Conservation (phyloP, 257 asterid genomes). For the Fraxinus pennsylvanica region DNA sequence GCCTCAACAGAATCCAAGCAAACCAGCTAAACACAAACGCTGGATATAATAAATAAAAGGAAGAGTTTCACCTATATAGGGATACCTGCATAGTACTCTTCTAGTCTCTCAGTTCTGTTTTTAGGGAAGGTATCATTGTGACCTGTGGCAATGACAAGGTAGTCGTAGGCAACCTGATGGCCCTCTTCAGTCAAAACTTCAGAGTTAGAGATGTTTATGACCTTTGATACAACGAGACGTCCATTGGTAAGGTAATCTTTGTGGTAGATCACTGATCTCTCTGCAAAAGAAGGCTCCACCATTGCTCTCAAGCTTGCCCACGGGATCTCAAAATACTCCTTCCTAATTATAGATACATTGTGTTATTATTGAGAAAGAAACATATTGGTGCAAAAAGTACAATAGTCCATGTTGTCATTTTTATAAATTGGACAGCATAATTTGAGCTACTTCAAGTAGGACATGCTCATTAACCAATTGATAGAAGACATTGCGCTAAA, state of each 20-base stretch:
- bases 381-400: too few species aligned
- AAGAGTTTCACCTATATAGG: background rate
- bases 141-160: conserved; percentile 85
- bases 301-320: conserved; percentile 80
- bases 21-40: too few species aligned
- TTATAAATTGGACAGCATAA: background rate
- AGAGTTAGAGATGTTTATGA: conserved; percentile 49
- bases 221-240: conserved; percentile 63
- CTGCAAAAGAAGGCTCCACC: conserved; percentile 77
- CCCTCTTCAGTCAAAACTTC: conserved; percentile 70
- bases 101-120: conserved; percentile 48
- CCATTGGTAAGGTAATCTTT: conserved; percentile 78
- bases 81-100: conserved; percentile 56
- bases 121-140: conserved; percentile 57
- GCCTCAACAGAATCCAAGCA: too few species aligned
- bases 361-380: background rate
- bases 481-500: too few species aligned
- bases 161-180: conserved; percentile 57
- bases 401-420: too few species aligned
- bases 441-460: background rate
- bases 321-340: conserved; percentile 86
- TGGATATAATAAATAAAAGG: too few species aligned
- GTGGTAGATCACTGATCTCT: conserved; percentile 75
- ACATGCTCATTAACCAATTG: too few species aligned
- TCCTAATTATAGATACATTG: conserved; percentile 43